Conservation (phyloP, 2,329 filamentous ascomycete species). For the Aspergillus sp. region DNA sequence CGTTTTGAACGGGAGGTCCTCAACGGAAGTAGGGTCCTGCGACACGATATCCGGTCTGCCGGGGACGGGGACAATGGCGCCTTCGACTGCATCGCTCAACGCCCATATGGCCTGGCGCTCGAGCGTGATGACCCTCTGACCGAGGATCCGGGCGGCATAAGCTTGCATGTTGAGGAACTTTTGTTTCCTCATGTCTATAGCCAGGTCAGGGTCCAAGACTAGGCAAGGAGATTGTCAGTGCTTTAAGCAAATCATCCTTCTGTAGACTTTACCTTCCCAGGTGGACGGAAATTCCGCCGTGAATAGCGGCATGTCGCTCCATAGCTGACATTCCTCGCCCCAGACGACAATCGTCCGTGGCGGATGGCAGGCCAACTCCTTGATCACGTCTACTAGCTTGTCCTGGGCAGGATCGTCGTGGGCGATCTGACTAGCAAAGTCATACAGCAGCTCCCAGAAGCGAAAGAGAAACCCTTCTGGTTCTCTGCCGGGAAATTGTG, state of each 20-base stretch:
- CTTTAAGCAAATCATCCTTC: background rate
- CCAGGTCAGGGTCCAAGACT: background rate
- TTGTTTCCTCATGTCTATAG: background rate
- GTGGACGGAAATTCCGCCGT: background rate
- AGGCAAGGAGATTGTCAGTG: background rate
- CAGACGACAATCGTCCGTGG: background rate
- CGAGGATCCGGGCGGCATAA: background rate
- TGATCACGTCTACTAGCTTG: background rate
- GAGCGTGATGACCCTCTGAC: background rate
- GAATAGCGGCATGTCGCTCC: background rate
- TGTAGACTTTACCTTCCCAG: background rate
- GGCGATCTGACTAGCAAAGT: background rate
- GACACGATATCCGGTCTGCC: background rate
- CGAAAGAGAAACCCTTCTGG: background rate
- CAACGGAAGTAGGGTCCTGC: background rate
- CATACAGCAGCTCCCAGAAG: background rate
- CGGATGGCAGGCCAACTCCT: background rate
- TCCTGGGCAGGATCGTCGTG: background rate
- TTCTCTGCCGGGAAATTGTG: background rate
- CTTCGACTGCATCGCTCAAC: background rate
- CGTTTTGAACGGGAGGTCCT: background rate
- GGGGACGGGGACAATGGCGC: background rate
- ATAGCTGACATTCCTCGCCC: background rate
- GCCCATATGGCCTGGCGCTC: background rate
- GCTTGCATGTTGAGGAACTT: background rate